These are phyloP conservation scores for Saccharomyces hybrid DNA, from an alignment of 1,139 yeast species.

Conservation along the genomic window DNA sequence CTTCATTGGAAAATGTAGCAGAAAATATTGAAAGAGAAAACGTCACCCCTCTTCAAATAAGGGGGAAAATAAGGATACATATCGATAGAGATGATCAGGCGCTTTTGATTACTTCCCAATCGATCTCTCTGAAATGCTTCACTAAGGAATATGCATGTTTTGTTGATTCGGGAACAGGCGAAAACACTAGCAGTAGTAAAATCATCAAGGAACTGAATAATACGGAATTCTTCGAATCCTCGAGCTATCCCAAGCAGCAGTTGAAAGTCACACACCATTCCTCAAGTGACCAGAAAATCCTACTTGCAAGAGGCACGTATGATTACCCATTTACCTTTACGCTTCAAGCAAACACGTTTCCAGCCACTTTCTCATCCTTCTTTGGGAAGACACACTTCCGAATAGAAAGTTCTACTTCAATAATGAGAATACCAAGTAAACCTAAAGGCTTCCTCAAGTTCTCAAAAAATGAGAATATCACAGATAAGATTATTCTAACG, in stretches of 20 bases:
- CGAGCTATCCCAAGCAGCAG: neutral
- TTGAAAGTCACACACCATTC: neutral
- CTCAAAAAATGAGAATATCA: constrained; percentile 4
- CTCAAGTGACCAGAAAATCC: neutral
- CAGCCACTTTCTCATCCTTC: constrained; percentile 13
- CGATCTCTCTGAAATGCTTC: constrained; percentile 11
- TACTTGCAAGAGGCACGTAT: constrained; percentile 15
- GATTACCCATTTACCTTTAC: constrained; percentile 18
- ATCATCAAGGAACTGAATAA: constrained; percentile 6
- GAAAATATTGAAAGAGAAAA: neutral
- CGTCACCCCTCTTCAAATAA: constrained; percentile 6
- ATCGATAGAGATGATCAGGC: constrained; percentile 6
- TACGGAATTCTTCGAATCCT: constrained; percentile 4
- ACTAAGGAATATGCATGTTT: constrained; percentile 11
- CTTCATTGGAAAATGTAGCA: neutral
- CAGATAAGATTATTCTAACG: constrained; percentile 19
- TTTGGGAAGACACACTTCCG: constrained; percentile 20
- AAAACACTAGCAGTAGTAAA: constrained; percentile 2
- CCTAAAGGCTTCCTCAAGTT: neutral
- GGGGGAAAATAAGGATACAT: constrained; percentile 9
- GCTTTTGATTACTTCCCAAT: constrained; percentile 6
- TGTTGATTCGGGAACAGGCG: constrained; percentile 4
- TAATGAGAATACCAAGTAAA: constrained; percentile 6
- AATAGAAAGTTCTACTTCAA: constrained; percentile 15
- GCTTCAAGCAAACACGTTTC: constrained; percentile 14